Base-by-base conservation (phyloP, 306 rosid species). In the Inga laurina region DNA sequence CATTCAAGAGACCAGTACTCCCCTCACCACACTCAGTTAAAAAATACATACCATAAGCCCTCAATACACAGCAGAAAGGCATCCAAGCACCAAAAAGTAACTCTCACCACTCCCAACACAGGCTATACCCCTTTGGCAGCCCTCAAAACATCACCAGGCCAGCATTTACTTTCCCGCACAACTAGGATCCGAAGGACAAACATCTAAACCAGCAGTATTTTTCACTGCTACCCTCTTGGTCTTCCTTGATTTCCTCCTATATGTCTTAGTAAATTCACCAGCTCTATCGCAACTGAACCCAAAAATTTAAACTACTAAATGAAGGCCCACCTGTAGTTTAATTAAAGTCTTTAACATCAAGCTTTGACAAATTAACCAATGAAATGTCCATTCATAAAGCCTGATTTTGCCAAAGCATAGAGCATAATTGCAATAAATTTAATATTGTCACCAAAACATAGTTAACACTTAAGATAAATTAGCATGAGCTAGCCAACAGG, bases 401-500 rank as follows among this genome's bases (percentile, higher is more conserved):
- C 59, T 46, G 61, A 18, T 54, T 68, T 69, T 52, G 19, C 16
- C 84, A 76, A 78, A 74, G 57, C 80, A 77, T 62, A 30, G 59
- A 81, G 22, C 27, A 79, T 56, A 52, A 66, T 11, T 72, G 27
- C 66, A 51, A 14, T 59, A 54, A 19, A 59, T 46, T 70, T 67
- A 10, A 44, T 72, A 80, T 72, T 80, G 84, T 76, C 79, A 77
- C 10, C 77, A 62, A 77, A 77, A 68, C 75, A 64, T 66, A 76
- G 56, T 79, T 10, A 70, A 70, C 32, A 70, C 69, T 79, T 4
- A n/a, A 41, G 18, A 70, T 74, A 35, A 67, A 70, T 41, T 75
- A 75, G 81, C 84, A 76, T 24, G 75, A 85, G 75, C 79, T 85
- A 79, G 51, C 75, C 75, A 51, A 65, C 19, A 34, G 44, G 56